Base-by-base conservation (phyloP, 2,329 filamentous ascomycete genomes). In the Trichoderma koningiopsis region DNA sequence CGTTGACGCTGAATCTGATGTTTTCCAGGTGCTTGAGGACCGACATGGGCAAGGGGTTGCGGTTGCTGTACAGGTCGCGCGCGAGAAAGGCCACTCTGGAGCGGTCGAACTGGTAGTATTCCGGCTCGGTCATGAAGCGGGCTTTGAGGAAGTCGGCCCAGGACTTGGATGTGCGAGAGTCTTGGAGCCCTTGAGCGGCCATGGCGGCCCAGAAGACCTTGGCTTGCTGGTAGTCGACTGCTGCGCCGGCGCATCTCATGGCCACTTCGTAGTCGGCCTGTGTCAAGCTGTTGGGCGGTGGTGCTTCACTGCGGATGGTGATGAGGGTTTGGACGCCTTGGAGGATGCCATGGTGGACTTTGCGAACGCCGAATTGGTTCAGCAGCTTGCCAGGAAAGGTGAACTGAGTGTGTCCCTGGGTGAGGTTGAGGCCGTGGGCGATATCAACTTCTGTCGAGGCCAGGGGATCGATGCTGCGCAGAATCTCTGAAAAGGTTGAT, bases 401-500 rank as follows among this genome's bases (percentile, higher is more conserved):
- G 65, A 79, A 77, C 35, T 81, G 76, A 7, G 77, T 79, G 74
- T 81, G 84, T 72, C 77, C 83, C 16, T 73, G 68, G 4, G 78
- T 72, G 63, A 86, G 77, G 19, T 75, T 71, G 22, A 83, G 70
- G 19, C 82, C 80, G 43, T 83, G 75, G 13, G 80, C 79, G 4
- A 82, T 76, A 75, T 90, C 89, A 24, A 87, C 76, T 14, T 84
- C 77, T 24, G 79, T 76, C 22, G 88, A 78, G 27, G 78, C 74
- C 5, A 86, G 74, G 0, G 91, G 90, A 69, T 92, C 88, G 10
- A 94, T 78, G 5, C 84, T 82, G 40, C 85, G 84, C 35, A 94
- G 77, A 11, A 91, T 84, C 71, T 91, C 88, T 1, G 88, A 87
- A 74, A 93, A 89, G 0, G 84, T 84, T 1, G 84, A 81, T 1